Conservation (phyloP, 306 rosid genomes). For the Cyclanthera cordifolia region DNA sequence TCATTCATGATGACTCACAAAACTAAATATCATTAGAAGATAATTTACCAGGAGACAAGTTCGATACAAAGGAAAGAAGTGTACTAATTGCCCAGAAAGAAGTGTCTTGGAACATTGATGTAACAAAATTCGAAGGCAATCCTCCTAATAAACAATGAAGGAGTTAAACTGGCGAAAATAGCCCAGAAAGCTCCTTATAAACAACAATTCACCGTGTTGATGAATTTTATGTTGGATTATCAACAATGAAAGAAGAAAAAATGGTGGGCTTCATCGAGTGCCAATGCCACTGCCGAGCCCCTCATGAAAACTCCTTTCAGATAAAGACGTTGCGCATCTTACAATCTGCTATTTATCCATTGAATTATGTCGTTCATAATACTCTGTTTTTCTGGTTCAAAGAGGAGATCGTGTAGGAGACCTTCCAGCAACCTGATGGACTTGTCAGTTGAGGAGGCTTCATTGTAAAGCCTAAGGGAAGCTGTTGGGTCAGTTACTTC, state of each 20-base stretch:
- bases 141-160: slow-evolving; percentile 3
- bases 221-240: not conserved
- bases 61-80: not conserved
- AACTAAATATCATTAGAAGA: not conserved
- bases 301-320: not conserved
- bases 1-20: not conserved
- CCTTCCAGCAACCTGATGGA: slow-evolving; percentile 57
- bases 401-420: slow-evolving; percentile 65
- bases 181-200: not conserved
- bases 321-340: no score
- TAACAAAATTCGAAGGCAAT: not conserved
- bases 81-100: not conserved
- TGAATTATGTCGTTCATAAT: slow-evolving; percentile 44
- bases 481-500: slow-evolving; percentile 71
- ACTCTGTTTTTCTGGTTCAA: slow-evolving; percentile 66
- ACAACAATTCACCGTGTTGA: no score
- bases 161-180: not conserved
- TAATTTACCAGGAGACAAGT: not conserved
- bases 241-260: not conserved
- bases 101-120: not conserved
- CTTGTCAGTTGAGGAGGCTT: slow-evolving; percentile 75
- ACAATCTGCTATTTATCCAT: slow-evolving; percentile 57
- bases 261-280: not conserved
- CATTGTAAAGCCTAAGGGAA: slow-evolving; percentile 45
- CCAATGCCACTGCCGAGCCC: not conserved